Base-by-base conservation (phyloP, 75 land plant genomes). In the Cryptomeria japonica region DNA sequence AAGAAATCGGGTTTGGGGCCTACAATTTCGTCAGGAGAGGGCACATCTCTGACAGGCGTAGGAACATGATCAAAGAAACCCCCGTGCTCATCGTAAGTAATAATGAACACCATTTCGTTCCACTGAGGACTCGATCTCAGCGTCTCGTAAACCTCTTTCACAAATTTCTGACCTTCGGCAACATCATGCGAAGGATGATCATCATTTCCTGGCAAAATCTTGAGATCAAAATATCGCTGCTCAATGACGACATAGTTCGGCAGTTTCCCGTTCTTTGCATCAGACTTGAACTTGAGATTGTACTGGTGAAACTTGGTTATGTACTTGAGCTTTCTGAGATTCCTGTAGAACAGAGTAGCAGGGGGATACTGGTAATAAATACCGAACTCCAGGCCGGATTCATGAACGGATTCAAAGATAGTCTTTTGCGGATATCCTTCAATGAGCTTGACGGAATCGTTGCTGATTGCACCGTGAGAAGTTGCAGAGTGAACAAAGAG, bases 401-500 rank as follows among this genome's bases (percentile, higher is more conserved):
- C 99, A 10, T 93, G 83, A 76, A 98, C 31, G 41, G 93, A 92
- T 37, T 98, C 99, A 84, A 96, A 96, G 56, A 98, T 96, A 56
- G 99, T 98, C 89, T 89, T 93, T 89, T 98, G 99, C 15, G 99
- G 99, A 7, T 87, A 75, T 39, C 99, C 99, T 72, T 88, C 86
- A 1, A 89, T 61, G 5, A 98, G 90, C 87, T 58, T 79, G 75
- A 87, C 44, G 42, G 89, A 85, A 53, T 93, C 87, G 79, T 97
- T 96, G 87, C 95, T 93, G 13, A 88, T 90, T 36, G 87, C 55
- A 5, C 99, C 99, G 75, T 93, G 90, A 5, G 99, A 96, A 51
- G 98, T 97, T 32, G 96, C 99, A 10, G 98, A 94, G 88, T 97
- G 97, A 87, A 97, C 94, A 86, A 70, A 97, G 86, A 95, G 86